phyloP scores from a whole-genome alignment of 169 alveolate genomes.

The Cryptosporidium muris region DNA sequence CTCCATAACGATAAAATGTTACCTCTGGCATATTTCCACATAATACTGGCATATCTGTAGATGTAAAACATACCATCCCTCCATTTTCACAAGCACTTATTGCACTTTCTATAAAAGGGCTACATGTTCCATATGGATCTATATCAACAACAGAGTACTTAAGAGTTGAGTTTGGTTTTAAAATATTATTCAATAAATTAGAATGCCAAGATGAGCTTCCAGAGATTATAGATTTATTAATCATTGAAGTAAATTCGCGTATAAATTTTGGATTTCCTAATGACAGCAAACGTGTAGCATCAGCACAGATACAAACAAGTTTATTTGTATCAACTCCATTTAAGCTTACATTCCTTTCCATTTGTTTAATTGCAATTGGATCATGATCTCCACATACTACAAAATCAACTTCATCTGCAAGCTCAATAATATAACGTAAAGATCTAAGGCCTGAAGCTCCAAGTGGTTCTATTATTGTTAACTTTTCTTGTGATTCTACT shows the following conservation, averaged over 20 bases:
- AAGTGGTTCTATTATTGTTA: conserved; percentile 83
- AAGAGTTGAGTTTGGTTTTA: conserved; percentile 27
- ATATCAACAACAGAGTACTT: conserved; percentile 88
- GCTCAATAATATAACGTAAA: conserved; percentile 86
- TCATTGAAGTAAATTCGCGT: conserved; percentile 3
- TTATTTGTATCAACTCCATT: conserved; percentile 77
- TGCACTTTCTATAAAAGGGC: conserved; percentile 90
- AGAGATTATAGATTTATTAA: background rate
- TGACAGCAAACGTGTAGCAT: conserved; percentile 68
- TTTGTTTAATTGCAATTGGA: conserved; percentile 85
- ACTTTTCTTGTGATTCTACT: background rate
- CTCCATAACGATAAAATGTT: conserved; percentile 92
- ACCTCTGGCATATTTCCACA: conserved; percentile 94
- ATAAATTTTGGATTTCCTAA: conserved; percentile 51
- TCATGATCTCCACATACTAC: conserved; percentile 88
- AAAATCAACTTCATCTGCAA: conserved; percentile 73
- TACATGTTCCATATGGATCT: conserved; percentile 95
- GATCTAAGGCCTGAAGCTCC: conserved; percentile 90
- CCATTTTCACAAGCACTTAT: conserved; percentile 88
- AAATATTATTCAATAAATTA: conserved; percentile 71
- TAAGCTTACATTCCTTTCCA: conserved; percentile 80
- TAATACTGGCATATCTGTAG: conserved; percentile 96
- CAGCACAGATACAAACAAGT: conserved; percentile 74
- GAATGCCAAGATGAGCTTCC: conserved; percentile 73
- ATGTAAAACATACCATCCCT: conserved; percentile 90